Base-by-base conservation (phyloP, 2,329 filamentous ascomycete genomes). In the Clonostachys rosea region DNA sequence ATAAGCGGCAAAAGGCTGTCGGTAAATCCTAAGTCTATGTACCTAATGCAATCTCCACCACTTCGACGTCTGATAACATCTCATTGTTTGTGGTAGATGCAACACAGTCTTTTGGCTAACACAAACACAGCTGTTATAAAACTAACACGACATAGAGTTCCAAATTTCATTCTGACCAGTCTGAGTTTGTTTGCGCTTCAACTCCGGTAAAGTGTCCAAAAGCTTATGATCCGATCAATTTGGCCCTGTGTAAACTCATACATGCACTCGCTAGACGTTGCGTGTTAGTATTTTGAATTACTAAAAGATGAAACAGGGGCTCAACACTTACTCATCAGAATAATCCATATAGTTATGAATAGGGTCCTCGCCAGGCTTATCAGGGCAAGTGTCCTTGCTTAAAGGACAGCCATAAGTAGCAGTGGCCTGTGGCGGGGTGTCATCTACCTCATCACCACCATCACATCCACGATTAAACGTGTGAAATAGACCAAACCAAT, bases 401-500 rank as follows among this genome's bases (percentile, higher is more conserved):
- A 48, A 43, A 30, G 67, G 68, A 57, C 69, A 73, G 14, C 68
- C 68, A 13, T 45, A 52, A 30, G 59, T 56, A 16, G 56, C 40
- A 37, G 52, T 62, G 57, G 52, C 53, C 54, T 68, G 59, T 30
- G 66, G 60, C 17, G 70, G 68, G 18, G 70, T 74, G 49, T 74
- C 71, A 48, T 56, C 52, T 18, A 74, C 57, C 35, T 51, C 57
- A 54, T 75, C 72, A 39, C 69, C 70, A 42, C 43, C 50, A 14
- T n/a, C 51, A 52, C 66, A 67, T 50, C 66, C 69, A 41, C 66
- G 70, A 49, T 73, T 56, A 58, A 76, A 76, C 40, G 71, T 73
- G 59, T 76, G 73, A 54, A 63, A 65, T 20, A 76, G 64, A 46
- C 72, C 71, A 45, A 75, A 58, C 72, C 72, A 76, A 61, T 76